Conservation (phyloP, 306 rosid genomes). For the Medicago lupulina region DNA sequence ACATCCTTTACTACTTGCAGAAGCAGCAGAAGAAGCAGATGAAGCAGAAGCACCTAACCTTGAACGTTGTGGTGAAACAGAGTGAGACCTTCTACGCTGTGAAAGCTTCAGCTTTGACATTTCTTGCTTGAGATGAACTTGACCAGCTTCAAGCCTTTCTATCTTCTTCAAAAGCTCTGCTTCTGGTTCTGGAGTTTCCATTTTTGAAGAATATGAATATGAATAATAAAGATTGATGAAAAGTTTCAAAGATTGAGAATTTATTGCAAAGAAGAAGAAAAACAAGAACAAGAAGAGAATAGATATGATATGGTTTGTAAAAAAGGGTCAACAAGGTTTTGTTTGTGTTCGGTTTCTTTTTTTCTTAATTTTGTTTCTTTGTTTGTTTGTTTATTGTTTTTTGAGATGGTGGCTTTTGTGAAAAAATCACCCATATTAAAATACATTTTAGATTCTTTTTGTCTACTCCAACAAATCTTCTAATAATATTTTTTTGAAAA, state of each 20-base stretch:
- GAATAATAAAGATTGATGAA: background rate
- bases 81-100: slow-evolving; percentile 67
- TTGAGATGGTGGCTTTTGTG: slow-evolving; percentile 1
- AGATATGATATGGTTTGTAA: background rate
- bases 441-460: background rate
- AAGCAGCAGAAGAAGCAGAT: background rate
- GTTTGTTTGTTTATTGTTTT: background rate
- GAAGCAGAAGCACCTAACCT: slow-evolving; percentile 47
- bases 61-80: slow-evolving; percentile 87
- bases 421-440: slow-evolving; percentile 18
- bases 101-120: slow-evolving; percentile 73
- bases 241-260: background rate
- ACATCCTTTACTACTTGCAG: slow-evolving; percentile 55
- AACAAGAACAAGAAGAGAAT: background rate
- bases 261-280: background rate
- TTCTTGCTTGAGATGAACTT: slow-evolving; percentile 77
- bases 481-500: too few relatives aligned
- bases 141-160: slow-evolving; percentile 79
- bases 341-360: slow-evolving; percentile 1
- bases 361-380: background rate
- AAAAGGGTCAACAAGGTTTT: slow-evolving; percentile 22
- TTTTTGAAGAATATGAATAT: background rate
- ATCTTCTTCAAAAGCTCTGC: slow-evolving; percentile 86
- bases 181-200: slow-evolving; percentile 66
- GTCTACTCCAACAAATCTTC: too few relatives aligned